Evolutionary conservation across 202 grass and related monocot species (phyloP), one percentile per base, ranked within the genome.

Genomic region (Setaria italica): DNA sequence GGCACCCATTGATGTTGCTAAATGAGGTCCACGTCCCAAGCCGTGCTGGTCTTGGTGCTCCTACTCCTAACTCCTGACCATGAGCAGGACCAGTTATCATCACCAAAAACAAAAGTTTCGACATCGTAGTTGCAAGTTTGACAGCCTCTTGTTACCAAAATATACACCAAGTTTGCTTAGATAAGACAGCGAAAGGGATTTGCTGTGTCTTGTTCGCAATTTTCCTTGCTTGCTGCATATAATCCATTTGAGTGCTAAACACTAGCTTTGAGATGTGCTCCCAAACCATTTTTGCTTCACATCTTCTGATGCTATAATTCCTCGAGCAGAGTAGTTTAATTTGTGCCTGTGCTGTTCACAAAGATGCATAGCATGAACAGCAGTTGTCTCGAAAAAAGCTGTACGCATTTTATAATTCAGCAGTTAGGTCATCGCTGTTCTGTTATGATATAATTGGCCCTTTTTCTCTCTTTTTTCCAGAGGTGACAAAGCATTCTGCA

Each of bases 401-500:
- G 35, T 62, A 32, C 12, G 3, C 54, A 11, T 90, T 76, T 84
- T 84, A 76, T 80, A 90, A 77, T 66, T 63, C 25, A 49, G 15
- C 5, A 66, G 70, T 85, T 85, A 80, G 85, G 8, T 62, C 70
- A 85, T 81, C 49, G 21, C 55, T 76, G 37, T 87, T 85, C 35
- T 77, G 45, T 45, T 81, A 42, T 72, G 70, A 84, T 85, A 43
- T 84, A 84, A 85, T 81, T 73, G 66, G 17, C 70, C 42, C 19
- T 79, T 86, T 67, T 71, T 47, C 35, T 80, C 59, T 71, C 0
- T 33, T 63, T 88, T 89, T 30, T 47, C n/a, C 89, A 94, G 92
- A 84, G 89, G 84, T 17, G 86, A 89, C 34, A 89, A 87, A 81
- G 89, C 85, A 43, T 91, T 91, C 82, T 94, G 92, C 87, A 87